Percentiles rank a stretch among this genome's conserved stretches.
phyloP scores from a whole-genome alignment of 2,329 filamentous ascomycete genomes.

The Sporothrix variecibatus region DNA sequence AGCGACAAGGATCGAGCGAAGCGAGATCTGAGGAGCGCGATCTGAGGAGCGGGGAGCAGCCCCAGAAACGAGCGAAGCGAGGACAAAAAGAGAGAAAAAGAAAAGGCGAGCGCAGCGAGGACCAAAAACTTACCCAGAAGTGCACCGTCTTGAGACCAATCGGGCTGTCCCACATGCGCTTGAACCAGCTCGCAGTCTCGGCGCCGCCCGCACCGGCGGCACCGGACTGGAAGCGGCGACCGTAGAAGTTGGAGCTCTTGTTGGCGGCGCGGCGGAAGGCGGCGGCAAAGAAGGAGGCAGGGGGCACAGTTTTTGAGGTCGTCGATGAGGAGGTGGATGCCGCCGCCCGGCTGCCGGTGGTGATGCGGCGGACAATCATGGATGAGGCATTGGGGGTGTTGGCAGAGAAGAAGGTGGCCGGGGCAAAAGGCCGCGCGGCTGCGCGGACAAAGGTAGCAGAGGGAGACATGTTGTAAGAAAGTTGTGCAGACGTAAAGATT shows the following conservation, averaged over 20 bases:
- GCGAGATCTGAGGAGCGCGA: background rate
- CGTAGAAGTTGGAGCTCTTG: slow-evolving; percentile 35
- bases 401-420: slow-evolving; percentile 53
- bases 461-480: slow-evolving; percentile 43
- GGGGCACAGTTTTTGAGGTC: background rate
- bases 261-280: slow-evolving; percentile 52
- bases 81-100: background rate
- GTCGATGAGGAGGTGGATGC: background rate
- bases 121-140: slow-evolving; percentile 76
- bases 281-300: slow-evolving; percentile 40
- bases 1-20: background rate
- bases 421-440: slow-evolving; percentile 56
- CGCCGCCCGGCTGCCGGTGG: slow-evolving; percentile 23
- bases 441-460: slow-evolving; percentile 55
- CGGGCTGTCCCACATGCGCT: slow-evolving; percentile 81
- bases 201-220: slow-evolving; percentile 42
- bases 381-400: slow-evolving; percentile 36
- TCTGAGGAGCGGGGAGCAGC: too few relatives aligned
- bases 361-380: slow-evolving; percentile 26
- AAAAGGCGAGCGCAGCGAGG: background rate
- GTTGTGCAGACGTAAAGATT: background rate
- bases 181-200: slow-evolving; percentile 58
- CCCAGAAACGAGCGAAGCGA: background rate
- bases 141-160: slow-evolving; percentile 90
- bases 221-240: slow-evolving; percentile 64